Evolutionary conservation across 2,329 filamentous ascomycete species (phyloP), one percentile per base, ranked within the genome.

Genomic region (Venturia nashicola): DNA sequence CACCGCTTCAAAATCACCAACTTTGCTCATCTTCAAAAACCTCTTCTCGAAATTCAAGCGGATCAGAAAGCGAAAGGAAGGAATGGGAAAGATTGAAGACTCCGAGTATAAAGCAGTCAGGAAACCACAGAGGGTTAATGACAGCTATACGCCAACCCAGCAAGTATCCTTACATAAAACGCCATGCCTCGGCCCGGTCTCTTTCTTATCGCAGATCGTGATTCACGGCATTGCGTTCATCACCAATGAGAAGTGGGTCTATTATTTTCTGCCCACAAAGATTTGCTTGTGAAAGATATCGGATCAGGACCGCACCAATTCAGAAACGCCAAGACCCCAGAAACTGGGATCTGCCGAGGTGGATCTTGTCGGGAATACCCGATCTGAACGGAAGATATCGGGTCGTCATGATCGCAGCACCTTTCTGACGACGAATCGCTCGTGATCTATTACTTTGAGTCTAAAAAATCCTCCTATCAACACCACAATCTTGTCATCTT

Each of bases 1-100:
- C 68, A 86, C 83, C 48, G 80, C 77, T 57, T 73, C 72, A 71
- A 78, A 71, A 65, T 72, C 69, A 34, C 65, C 51, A n/a, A n/a
- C 32, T 36, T 36, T n/a, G 18, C 51, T 57, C 51, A 57, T 57
- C 32, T 36, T 32, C 27, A 23, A 3, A 36, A 36, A 12, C 12
- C 1, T 18, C 12, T 9, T 18, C 51, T 36, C 32, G 18, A 36
- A 27, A 9, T 2, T 11, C 32, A 8, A 36, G 1, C 27, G 51
- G 51, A 36, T 3, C 39, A 16, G n/a, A 57, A 36, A 36, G 3
- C 32, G 51, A 3, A 39, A 39, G 27, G 27, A 27, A n/a, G 3
- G 27, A n/a, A 57, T 11, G 9, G 1, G 3, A 2, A 27, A 14
- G 2, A 5, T n/a, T n/a, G 18, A 36, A 36, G 1, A 20, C 4